These are phyloP conservation scores for Stachybotrys chartarum DNA, from an alignment of 2,329 filamentous ascomycete genomes.

Conservation along the genomic window DNA sequence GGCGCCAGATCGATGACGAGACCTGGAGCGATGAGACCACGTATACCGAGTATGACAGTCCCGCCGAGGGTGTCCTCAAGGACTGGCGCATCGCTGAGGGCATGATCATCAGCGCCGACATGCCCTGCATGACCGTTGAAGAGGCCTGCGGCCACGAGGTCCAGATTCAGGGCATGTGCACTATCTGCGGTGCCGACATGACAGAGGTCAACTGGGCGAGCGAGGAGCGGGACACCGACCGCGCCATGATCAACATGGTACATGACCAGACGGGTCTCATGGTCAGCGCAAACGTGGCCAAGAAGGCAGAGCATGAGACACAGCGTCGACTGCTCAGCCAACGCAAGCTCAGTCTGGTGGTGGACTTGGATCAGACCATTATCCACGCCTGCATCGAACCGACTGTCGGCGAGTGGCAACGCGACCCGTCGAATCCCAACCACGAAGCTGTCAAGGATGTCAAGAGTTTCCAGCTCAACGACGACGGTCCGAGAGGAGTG, in stretches of 20 bases:
- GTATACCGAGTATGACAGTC: constrained; percentile 71
- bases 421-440: constrained; percentile 82
- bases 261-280: constrained; percentile 85
- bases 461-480: constrained; percentile 76
- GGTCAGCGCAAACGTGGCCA: constrained; percentile 76
- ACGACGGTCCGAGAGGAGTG: constrained; percentile 69
- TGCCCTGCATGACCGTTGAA: constrained; percentile 65
- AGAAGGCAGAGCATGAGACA: constrained; percentile 74
- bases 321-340: constrained; percentile 75
- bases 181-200: constrained; percentile 93
- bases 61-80: constrained; percentile 71
- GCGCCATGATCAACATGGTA: constrained; percentile 89
- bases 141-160: constrained; percentile 88
- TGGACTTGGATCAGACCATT: constrained; percentile 96
- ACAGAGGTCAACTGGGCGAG: constrained; percentile 82
- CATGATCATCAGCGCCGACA: constrained; percentile 53
- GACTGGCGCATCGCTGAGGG: constrained; percentile 70
- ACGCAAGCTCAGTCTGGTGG: constrained; percentile 84
- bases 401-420: constrained; percentile 92
- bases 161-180: constrained; percentile 87
- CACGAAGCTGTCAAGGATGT: constrained; percentile 87
- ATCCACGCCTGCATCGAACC: constrained; percentile 97
- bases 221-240: constrained; percentile 69
- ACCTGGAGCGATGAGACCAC: constrained; percentile 57
- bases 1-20: constrained; percentile 66